Percentiles rank a stretch among this genome's conserved stretches.
Conservation (phyloP, 1,284 basidiomycete species). For the Xerocomus nothofagi region DNA sequence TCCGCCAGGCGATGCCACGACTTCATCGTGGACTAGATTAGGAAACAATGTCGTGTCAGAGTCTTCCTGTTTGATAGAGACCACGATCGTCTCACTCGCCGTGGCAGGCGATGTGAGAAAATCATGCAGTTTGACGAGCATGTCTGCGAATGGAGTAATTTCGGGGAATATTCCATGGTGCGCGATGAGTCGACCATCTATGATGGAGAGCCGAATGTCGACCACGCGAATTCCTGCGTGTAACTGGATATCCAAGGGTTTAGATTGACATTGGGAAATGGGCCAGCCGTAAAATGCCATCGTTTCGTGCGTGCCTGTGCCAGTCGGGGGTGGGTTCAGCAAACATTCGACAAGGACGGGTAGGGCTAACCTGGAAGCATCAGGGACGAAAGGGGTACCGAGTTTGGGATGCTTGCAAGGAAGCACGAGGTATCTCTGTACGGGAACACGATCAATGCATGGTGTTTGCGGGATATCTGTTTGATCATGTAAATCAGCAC, state of each 20-base stretch:
- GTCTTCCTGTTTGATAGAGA: conserved; percentile 88
- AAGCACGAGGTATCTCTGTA: conserved; percentile 59
- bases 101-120: conserved; percentile 65
- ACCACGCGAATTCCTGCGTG: conserved; percentile 72
- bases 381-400: conserved; percentile 64
- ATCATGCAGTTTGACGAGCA: conserved; percentile 56
- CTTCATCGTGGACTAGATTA: conserved; percentile 61
- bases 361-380: conserved; percentile 64
- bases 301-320: conserved; percentile 69
- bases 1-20: conserved; percentile 56
- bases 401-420: conserved; percentile 66
- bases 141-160: conserved; percentile 61
- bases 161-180: conserved; percentile 81
- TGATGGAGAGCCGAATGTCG: conserved; percentile 76
- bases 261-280: conserved; percentile 70
- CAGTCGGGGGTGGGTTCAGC: neutral
- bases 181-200: conserved; percentile 62
- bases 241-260: conserved; percentile 57
- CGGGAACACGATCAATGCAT: conserved; percentile 54
- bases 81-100: conserved; percentile 70
- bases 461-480: conserved; percentile 42
- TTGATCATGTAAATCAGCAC: conserved; percentile 6
- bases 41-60: conserved; percentile 57
- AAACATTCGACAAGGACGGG: neutral
- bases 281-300: conserved; percentile 83